Evolutionary conservation across 1,284 basidiomycete species (phyloP), one percentile per base, ranked within the genome.

Genomic region (Rhizoctonia solani): DNA sequence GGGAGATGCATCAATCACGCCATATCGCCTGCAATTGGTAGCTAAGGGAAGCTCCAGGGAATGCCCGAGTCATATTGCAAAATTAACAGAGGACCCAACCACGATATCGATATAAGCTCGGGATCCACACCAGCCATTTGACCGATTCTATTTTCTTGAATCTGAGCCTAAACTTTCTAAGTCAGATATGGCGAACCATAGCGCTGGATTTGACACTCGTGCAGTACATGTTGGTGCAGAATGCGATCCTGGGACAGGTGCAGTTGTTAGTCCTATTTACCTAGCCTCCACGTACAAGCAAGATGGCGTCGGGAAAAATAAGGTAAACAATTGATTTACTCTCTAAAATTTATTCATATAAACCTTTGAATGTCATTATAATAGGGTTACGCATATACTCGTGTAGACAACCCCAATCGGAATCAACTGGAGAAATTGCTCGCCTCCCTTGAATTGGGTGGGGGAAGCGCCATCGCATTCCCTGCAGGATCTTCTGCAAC

Each of bases 201-300:
- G 13, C 11, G 53, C 65, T 41, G 65, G 53, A 16, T 66, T 66
- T 21, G 65, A 53, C 14, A 66, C 53, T 29, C 65, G 65, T 9
- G 65, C 65, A 21, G 39, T 98, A 70, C 95, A 98, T 74, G 87
- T 93, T 27, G 95, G 93, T 14, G 92, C 90, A 16, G 89, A 93
- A 65, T 83, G 93, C 0, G 84, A 86, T 73, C 72, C 81, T 0
- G 79, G 84, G 72, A 96, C 95, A 0, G 91, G 91, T 37, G 95
- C 94, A 0, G 94, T 99, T 41, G 94, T 97, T 55, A 92, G 93
- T 0, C 74, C 90, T 23, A 90, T 98, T 74, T 92, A 90, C n/a
- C 83, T 98, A 50, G 90, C 89, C 73, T 96, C 95, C 11, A 98
- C 95, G 0, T 99, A 90, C 81, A 88, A 88, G 75, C 96, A 98